Evolutionary conservation across 257 asterid species (phyloP).

Genomic region (Salvia splendens): DNA sequence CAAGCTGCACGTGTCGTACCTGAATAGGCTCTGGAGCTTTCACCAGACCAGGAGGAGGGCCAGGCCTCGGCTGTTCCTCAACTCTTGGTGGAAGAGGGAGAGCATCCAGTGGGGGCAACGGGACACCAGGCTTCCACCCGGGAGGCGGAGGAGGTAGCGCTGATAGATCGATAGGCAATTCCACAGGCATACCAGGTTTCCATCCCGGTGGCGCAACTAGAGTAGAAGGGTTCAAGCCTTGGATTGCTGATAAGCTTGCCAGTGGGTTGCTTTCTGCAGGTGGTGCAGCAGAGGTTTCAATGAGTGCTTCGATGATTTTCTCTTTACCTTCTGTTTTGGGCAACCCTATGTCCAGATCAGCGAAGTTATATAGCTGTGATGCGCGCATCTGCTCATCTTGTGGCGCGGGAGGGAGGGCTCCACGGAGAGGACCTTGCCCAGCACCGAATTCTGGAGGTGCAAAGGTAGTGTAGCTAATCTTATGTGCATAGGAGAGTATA

Average conservation of each 20-base stretch:
- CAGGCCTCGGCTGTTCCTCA: conserved; percentile 55
- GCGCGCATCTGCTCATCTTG: conserved; percentile 99
- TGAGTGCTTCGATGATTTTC: conserved; percentile 57
- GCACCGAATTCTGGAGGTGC: conserved; percentile 96
- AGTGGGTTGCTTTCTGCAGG: conserved; percentile 45
- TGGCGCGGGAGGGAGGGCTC: conserved; percentile 95
- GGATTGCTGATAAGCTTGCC: conserved; percentile 44
- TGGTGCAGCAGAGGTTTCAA: conserved; percentile 44
- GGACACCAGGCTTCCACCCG: conserved; percentile 98
- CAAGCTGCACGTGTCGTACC: conserved; percentile 92
- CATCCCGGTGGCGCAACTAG: conserved; percentile 80
- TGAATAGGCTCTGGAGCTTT: conserved; percentile 77
- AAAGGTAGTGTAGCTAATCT: conserved; percentile 89
- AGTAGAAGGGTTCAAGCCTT: conserved; percentile 61
- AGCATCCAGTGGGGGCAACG: conserved; percentile 72
- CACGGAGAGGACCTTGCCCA: conserved; percentile 76
- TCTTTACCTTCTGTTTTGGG: conserved; percentile 67
- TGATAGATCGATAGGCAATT: conserved; percentile 73
- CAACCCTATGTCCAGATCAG: conserved; percentile 75
- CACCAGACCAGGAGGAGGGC: conserved; percentile 49
- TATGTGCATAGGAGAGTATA: conserved; percentile 76
- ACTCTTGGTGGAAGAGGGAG: conserved; percentile 57
- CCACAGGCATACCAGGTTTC: conserved; percentile 97
- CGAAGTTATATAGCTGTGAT: conserved; percentile 62
- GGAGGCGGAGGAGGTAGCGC: conserved; percentile 81